Base-by-base conservation (phyloP, 2,329 filamentous ascomycete genomes). In the Phaeomoniella chlamydospora region DNA sequence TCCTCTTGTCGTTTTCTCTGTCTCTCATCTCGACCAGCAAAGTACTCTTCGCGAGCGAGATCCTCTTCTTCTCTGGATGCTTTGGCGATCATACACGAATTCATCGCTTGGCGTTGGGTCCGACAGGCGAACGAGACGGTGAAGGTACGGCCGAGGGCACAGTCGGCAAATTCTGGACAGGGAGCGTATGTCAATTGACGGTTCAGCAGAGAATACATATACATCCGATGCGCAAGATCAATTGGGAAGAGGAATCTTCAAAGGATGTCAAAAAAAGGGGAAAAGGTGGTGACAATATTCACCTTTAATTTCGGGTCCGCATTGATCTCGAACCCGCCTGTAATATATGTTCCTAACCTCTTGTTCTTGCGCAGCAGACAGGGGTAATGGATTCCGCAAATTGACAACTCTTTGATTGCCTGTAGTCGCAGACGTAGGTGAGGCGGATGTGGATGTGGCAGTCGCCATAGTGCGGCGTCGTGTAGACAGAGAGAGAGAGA, bases 11-110 rank as follows among this genome's bases (percentile, higher is more conserved):
- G 64, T 56, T 80, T 74, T 39, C 63, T 64, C 48, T 76, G 71
- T 38, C 87, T 69, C 61, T 85, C 74, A 47, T 83, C 67, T 35
- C 83, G 71, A 43, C 73, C 69, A 35, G 76, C 74, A 57, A 96
- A 96, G 90, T 90, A 98, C 55, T 96, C 86, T 57, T 86, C 82
- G 36, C 90, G 69, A 43, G 90, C 90, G 15, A 75, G 77, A 61
- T 98, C 90, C 58, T 92, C 73, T 55, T 92, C 84, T 37, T 72
- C 75, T 43, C 77, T 81, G 43, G 83, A 93, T 37, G 88, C 87
- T 62, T 92, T 80, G 44, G 83, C 92, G 47, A 87, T 69, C 86
- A 98, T 94, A 65, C 90, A 98, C 42, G 66, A 69, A 62, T 98
- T 98, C 90, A 98, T 98, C 22, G 70, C 68, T 43, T 79, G 76